Base-by-base conservation (phyloP, 768 basidiomycete genomes). In the Fomitopsis pulvina region DNA sequence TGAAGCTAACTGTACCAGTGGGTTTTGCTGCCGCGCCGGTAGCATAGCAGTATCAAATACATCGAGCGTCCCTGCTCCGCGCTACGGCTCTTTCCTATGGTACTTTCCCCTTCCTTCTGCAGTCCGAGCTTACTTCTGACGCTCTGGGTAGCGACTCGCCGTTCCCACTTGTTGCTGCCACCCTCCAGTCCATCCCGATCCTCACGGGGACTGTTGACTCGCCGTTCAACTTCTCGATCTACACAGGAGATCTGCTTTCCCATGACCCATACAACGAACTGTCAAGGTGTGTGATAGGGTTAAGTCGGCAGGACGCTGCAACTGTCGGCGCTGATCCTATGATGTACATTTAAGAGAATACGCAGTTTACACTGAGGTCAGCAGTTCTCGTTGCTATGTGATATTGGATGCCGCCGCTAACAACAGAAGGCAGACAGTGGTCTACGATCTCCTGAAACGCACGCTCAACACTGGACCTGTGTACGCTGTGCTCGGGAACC, bases 401-500 rank as follows among this genome's bases (percentile, higher is more conserved):
- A 18, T 5, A 9, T 12, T 9, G 4, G 12, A 4, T 11, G 6
- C 32, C 25, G 6, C 27, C 9, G 5, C 9, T 18, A n/a, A 24
- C 10, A 12, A 7, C 24, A 16, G 27, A 7, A n/a, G 7, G 37
- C 53, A 86, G 83, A 75, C 81, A 0, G 66, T 84, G 1, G 47
- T 87, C 16, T 89, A 78, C 58, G 83, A 81, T 53, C 70, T 89
- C 26, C 75, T 87, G 66, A 83, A 77, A 63, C 70, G 70, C 16
- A 71, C 72, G 57, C 71, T 88, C 26, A 79, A 78, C 12, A 70
- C 75, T 11, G 83, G 84, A 0, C 85, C 87, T 20, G 76, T 88
- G 2, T 90, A 87, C 54, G 79, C 83, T 24, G 78, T 81, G 0
- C 68, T 89, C 7, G 87, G 87, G 6, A 90, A 90, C 62, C 87